Percentiles rank a stretch among this genome's conserved stretches.
phyloP scores from a whole-genome alignment of 371 early-diverging fungal genomes.

The Mortierella sp. region DNA sequence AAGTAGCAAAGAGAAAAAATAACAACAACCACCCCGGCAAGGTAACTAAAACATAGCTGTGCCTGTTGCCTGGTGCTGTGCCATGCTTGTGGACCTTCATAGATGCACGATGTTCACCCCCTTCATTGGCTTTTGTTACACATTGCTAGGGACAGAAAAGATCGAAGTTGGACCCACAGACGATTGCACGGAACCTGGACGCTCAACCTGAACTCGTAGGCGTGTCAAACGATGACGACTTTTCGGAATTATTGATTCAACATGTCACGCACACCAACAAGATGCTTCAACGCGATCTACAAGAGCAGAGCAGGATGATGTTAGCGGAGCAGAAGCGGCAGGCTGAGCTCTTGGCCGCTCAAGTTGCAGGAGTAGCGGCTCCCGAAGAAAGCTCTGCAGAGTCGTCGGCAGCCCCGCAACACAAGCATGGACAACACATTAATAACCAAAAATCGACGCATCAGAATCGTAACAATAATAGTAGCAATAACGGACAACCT shows the following conservation, averaged over 20 bases:
- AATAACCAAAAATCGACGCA: neutral
- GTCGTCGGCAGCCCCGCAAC: neutral
- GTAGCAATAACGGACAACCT: neutral
- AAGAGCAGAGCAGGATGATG: slow-evolving; percentile 35
- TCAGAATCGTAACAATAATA: neutral
- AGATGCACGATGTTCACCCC: neutral
- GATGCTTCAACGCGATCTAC: slow-evolving; percentile 38
- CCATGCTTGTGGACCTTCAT: neutral
- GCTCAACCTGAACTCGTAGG: slow-evolving; percentile 47
- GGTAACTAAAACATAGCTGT: neutral
- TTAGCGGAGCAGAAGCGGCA: slow-evolving; percentile 32
- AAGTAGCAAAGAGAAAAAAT: slow-evolving; percentile 5
- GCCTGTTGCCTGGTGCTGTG: too few species aligned
- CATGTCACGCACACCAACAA: slow-evolving; percentile 47
- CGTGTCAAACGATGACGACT: slow-evolving; percentile 36
- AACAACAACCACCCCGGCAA: neutral
- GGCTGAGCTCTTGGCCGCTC: slow-evolving; percentile 15
- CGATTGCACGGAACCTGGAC: slow-evolving; percentile 25
- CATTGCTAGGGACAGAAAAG: neutral
- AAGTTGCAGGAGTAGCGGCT: slow-evolving; percentile 4
- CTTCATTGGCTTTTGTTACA: neutral
- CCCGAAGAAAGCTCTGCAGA: neutral
- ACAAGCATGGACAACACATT: neutral
- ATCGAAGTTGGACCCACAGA: slow-evolving; percentile 6
- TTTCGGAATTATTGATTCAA: slow-evolving; percentile 35